Conservation (phyloP, 164 flowering plant species). For the Vitis cinerea region DNA sequence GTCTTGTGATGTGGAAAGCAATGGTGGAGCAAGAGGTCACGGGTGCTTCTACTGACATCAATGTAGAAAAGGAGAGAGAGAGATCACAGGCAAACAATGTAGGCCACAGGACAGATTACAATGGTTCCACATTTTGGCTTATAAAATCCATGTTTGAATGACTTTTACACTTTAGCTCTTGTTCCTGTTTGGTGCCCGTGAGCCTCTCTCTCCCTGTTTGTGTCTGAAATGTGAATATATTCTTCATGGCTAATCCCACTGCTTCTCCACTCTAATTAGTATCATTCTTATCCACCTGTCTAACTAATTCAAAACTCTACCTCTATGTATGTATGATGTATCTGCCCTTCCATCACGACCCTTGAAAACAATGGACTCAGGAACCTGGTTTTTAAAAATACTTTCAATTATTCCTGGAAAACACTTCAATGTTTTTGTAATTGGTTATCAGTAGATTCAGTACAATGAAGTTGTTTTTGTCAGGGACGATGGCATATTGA, state of each 20-base stretch:
- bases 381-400: no score
- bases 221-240: slow-evolving; percentile 24
- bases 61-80: slow-evolving; percentile 23
- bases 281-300: no score
- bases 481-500: no score
- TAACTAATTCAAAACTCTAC: no score
- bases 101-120: slow-evolving; percentile 36
- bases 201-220: slow-evolving; percentile 21
- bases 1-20: slow-evolving; percentile 22
- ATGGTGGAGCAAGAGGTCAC: slow-evolving; percentile 46
- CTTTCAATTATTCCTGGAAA: no score
- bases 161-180: neutral
- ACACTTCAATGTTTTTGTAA: no score
- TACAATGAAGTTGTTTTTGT: no score
- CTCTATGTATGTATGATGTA: no score
- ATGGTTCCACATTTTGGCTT: slow-evolving; percentile 23
- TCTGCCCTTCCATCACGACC: no score
- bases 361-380: no score
- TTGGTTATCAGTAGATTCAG: no score
- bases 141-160: slow-evolving; percentile 4
- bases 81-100: slow-evolving; percentile 40
- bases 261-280: no score
- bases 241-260: neutral
- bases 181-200: slow-evolving; percentile 35
- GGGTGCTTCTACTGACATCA: slow-evolving; percentile 49